A percentile compares a stretch with the other conserved stretches of the same genome.
phyloP scores from a whole-genome alignment of 306 rosid species.

The Hippophae tibetana region DNA sequence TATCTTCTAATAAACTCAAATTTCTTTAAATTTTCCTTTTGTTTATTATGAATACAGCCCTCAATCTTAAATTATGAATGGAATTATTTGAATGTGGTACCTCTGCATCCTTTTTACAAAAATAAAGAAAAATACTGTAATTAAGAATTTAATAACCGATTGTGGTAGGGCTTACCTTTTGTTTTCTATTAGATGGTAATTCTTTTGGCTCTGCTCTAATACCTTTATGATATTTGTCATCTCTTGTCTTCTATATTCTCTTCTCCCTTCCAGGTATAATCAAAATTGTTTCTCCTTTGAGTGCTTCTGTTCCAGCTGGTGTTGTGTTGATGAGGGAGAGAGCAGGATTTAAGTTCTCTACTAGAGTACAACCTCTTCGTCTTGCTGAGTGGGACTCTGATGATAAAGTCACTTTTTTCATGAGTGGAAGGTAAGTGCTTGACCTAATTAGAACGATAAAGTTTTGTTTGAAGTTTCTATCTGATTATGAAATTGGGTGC shows the following conservation, averaged over 20 bases:
- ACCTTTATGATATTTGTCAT: conserved; percentile 3
- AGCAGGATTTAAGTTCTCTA: conserved; percentile 85
- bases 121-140: too few species aligned
- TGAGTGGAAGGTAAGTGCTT: conserved; percentile 81
- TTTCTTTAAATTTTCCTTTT: too few species aligned
- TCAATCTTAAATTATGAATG: too few species aligned
- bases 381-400: conserved; percentile 95
- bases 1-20: too few species aligned
- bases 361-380: conserved; percentile 97
- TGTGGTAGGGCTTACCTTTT: too few species aligned
- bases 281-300: conserved; percentile 84
- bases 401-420: conserved; percentile 84
- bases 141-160: too few species aligned
- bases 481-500: conserved; percentile 27
- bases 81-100: too few species aligned
- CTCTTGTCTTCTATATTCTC: conserved; percentile 7
- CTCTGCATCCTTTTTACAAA: too few species aligned
- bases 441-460: background rate
- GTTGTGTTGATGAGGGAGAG: conserved; percentile 83
- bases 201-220: too few species aligned
- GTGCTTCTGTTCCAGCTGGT: conserved; percentile 95
- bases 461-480: conserved; percentile 9
- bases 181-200: too few species aligned
- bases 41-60: too few species aligned
- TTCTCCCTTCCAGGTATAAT: conserved; percentile 57